Conservation (phyloP, 805 yeast species). For the Hanseniaspora pseudoguilliermondii region DNA sequence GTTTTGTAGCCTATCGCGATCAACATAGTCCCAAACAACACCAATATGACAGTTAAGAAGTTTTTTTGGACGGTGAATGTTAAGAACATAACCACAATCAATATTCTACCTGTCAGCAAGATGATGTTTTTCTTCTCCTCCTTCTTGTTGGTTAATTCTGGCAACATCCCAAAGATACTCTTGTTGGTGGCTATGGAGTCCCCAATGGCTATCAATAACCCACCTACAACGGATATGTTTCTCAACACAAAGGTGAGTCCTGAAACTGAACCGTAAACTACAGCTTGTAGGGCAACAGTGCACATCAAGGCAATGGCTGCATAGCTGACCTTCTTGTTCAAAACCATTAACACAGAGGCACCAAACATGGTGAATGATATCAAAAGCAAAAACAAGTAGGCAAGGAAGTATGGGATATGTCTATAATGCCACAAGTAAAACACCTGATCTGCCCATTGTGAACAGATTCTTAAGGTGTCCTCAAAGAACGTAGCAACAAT, state of each 20-base stretch:
- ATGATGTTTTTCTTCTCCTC: conserved; percentile 54
- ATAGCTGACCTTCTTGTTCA: conserved; percentile 35
- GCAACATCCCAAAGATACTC: conserved; percentile 38
- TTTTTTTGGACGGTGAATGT: conserved; percentile 69
- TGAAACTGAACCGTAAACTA: conserved; percentile 74
- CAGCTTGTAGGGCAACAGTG: conserved; percentile 71
- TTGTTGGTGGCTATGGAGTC: conserved; percentile 71
- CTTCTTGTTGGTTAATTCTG: conserved; percentile 52
- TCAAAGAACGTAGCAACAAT: conserved; percentile 90
- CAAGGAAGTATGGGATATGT: conserved; percentile 64
- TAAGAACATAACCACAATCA: conserved; percentile 71
- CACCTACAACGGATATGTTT: conserved; percentile 84
- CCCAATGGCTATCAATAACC: conserved; percentile 71
- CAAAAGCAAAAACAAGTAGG: conserved; percentile 50
- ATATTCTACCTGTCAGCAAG: conserved; percentile 73
- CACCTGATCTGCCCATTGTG: conserved; percentile 88
- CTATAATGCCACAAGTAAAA: conserved; percentile 70
- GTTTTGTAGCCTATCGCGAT: conserved; percentile 90
- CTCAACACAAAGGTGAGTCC: conserved; percentile 74
- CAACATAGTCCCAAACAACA: conserved; percentile 58
- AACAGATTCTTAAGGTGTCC: conserved; percentile 67
- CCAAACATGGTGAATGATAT: conserved; percentile 59
- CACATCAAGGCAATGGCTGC: conserved; percentile 58
- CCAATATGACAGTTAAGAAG: conserved; percentile 55
- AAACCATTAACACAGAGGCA: conserved; percentile 60